Percentiles rank a stretch among this genome's conserved stretches.
These are phyloP conservation scores for Macrolepiota dolichaula DNA, from an alignment of 768 basidiomycete genomes.

Conservation along the genomic window DNA sequence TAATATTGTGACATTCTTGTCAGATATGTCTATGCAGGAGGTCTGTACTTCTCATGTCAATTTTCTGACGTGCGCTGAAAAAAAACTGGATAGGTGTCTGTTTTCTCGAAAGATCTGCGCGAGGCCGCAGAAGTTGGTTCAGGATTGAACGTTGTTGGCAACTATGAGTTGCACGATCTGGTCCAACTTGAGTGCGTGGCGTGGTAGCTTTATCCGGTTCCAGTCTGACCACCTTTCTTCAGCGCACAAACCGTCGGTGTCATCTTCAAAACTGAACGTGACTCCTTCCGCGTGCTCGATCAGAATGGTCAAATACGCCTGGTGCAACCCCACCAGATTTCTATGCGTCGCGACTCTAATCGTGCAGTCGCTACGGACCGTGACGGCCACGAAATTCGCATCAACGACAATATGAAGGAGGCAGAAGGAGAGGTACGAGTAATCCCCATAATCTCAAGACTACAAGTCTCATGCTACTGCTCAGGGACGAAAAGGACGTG, in stretches of 20 bases:
- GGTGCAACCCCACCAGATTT: slow-evolving; percentile 92
- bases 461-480: neutral
- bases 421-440: slow-evolving; percentile 76
- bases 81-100: slow-evolving; percentile 65
- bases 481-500: slow-evolving; percentile 81
- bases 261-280: slow-evolving; percentile 95
- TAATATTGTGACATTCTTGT: slow-evolving; percentile 91
- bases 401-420: slow-evolving; percentile 93
- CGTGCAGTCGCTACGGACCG: slow-evolving; percentile 87
- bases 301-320: slow-evolving; percentile 88
- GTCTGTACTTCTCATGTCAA: slow-evolving; percentile 33
- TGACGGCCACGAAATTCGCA: slow-evolving; percentile 80
- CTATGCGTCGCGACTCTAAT: slow-evolving; percentile 80
- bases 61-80: slow-evolving; percentile 4
- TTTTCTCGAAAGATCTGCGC: slow-evolving; percentile 95
- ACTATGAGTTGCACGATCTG: slow-evolving; percentile 94
- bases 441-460: neutral
- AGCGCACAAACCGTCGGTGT: slow-evolving; percentile 94
- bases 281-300: slow-evolving; percentile 93
- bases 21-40: slow-evolving; percentile 97
- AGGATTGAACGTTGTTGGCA: slow-evolving; percentile 83
- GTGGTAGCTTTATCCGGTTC: neutral
- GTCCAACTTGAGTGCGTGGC: slow-evolving; percentile 89
- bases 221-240: slow-evolving; percentile 11
- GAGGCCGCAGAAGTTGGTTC: slow-evolving; percentile 98